Base-by-base conservation (phyloP, 441 rosid species). In the Gossypium davidsonii region DNA sequence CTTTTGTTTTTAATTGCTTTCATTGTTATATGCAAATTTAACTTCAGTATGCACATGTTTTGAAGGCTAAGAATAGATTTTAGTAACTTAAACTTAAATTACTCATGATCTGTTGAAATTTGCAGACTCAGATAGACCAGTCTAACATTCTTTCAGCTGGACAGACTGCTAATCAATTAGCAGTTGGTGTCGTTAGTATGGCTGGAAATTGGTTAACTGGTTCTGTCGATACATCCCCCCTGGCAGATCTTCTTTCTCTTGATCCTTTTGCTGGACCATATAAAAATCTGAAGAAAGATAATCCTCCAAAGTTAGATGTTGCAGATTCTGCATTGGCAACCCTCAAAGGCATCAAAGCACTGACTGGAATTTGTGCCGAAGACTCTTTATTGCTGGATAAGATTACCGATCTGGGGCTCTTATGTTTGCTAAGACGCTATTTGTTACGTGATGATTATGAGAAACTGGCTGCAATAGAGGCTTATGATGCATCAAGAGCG, bases 281-380 rank as follows among this genome's bases (percentile, higher is more conserved):
- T 73, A 90, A 84, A 76, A 90, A 83, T 76, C 77, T 88, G 26
- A 94, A 91, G 85, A 94, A 91, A 77, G 98, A 90, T 56, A 77
- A 61, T 14, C 60, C 68, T 11, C 82, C 93, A 57, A 91, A 88
- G 78, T 85, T 85, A 77, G 82, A 87, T 79, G 97, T 89, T 59
- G 90, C 92, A 11, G 99, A 92, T 84, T 90, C 92, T 79, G 99
- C 99, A 26, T 58, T 88, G 77, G 95, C 95, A 71, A 89, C 99
- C 51, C 91, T 95, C 56, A 95, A 83, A 83, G 93, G 90, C 68
- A 84, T 92, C 77, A 95, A 92, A 86, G 89, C 96, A 66, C 83
- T 95, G 80, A 84, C 98, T 73, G 96, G 86, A 72, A 76, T 91
- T 75, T 95, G 98, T 73, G 83, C 80, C 48, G 88, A 88, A 31